Percentiles rank a stretch among this genome's conserved stretches.
phyloP scores from a whole-genome alignment of 345 rosid genomes.

The Moricandia moricandioides region DNA sequence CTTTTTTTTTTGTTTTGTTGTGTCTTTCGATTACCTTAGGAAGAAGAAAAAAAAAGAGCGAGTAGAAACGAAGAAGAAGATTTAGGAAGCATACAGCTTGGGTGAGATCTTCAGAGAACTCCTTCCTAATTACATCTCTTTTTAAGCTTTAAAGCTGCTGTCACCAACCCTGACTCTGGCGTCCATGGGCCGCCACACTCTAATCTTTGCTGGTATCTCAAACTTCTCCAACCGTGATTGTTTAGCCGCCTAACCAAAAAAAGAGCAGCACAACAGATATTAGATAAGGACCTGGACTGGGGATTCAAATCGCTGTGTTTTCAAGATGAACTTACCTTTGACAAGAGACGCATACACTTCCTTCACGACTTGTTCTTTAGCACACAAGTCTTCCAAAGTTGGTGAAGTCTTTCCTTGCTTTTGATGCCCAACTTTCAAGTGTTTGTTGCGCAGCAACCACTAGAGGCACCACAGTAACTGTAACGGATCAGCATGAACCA shows the following conservation, averaged over 20 bases:
- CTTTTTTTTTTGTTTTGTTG: no score
- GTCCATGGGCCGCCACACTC: constrained; percentile 86
- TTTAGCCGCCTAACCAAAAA: constrained; percentile 61
- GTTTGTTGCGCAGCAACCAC: constrained; percentile 70
- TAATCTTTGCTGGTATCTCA: constrained; percentile 90
- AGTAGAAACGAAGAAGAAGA: neutral
- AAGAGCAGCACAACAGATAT: neutral
- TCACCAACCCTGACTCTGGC: constrained; percentile 89
- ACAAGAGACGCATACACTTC: constrained; percentile 80
- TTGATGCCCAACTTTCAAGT: constrained; percentile 78
- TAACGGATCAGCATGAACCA: constrained; percentile 96
- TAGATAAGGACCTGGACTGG: neutral
- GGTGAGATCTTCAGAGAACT: constrained; percentile 70
- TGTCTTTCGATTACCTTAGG: no score
- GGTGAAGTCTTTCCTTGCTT: constrained; percentile 48
- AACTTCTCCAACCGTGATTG: constrained; percentile 70
- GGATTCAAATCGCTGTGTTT: neutral
- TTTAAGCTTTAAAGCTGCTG: constrained; percentile 94
- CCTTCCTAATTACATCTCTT: constrained; percentile 73
- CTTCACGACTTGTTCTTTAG: constrained; percentile 54
- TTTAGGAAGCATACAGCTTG: constrained; percentile 53
- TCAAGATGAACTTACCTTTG: constrained; percentile 51
- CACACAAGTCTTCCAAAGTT: constrained; percentile 63
- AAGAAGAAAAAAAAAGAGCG: neutral
- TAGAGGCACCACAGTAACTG: constrained; percentile 87